Base-by-base conservation (phyloP, 108 stramenopile genomes). In the Cafeteria roenbergensis region DNA sequence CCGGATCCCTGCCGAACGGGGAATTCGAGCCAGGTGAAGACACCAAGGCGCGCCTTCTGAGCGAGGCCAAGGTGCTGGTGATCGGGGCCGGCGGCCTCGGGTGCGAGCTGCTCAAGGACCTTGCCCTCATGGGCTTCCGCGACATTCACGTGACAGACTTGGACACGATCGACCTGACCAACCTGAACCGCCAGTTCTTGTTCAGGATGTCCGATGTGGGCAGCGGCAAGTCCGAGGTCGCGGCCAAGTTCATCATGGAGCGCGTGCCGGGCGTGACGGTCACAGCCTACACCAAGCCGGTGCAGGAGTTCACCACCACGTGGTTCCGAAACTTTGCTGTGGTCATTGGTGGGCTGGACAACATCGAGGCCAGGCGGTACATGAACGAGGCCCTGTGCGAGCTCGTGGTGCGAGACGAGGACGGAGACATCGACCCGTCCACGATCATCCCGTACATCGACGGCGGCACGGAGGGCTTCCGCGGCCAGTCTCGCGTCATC, bases 81-180 rank as follows among this genome's bases (percentile, higher is more conserved):
- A 89, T 97, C 25, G 99, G 99, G 26, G 90, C 96, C 25, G 99
- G 99, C 8, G 97, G 97, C 53, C 90, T 99, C 67, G 97, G 97
- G 0, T 99, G 95, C 72, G 97, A 96, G 68, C 70, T 94, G 36
- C 78, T 93, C 33, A 97, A 99, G 74, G 87, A 95, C 75, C 85
- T 99, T 29, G 90, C 94, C 1, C 81, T 96, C 24, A 77, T 71
- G 8, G 95, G 91, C 24, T 92, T 95, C 78, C 80, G 78, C 12
- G 65, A 88, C 58, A 88, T 95, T 33, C 75, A 90, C 63, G 88
- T 93, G 31, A 90, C 95, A 68, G 97, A 99, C 80, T 68, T 99
- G 48, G 97, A 99, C 69, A 91, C 95, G 52, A 97, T 99, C 71
- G 97, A 99, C 73, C 86, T 99, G 25, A 89, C 89, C 55, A 99